A percentile compares a stretch with the other conserved stretches of the same genome.
Conservation (phyloP, 2,329 filamentous ascomycete species). For the Chaetomiaceae sp. region DNA sequence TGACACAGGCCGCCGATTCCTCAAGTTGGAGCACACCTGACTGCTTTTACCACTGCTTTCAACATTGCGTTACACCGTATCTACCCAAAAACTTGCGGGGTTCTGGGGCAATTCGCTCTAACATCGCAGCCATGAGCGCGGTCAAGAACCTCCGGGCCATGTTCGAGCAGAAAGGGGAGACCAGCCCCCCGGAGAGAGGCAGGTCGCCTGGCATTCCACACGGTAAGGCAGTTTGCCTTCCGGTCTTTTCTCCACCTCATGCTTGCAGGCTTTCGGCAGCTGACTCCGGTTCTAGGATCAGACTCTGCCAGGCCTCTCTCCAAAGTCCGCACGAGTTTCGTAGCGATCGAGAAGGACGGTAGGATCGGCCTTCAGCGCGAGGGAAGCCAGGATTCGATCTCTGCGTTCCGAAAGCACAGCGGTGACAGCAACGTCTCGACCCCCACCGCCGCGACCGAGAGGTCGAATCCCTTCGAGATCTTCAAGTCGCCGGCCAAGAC, state of each 20-base stretch:
- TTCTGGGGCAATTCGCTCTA: constrained; percentile 7
- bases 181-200: constrained; percentile 61
- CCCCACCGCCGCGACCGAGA: constrained; percentile 36
- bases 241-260: too few species aligned
- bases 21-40: too few species aligned
- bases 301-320: constrained; percentile 61
- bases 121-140: constrained; percentile 51
- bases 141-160: constrained; percentile 72
- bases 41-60: too few species aligned
- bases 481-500: constrained; percentile 29
- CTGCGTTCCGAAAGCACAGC: constrained; percentile 32
- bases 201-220: constrained; percentile 54
- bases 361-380: constrained; percentile 47
- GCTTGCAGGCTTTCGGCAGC: too few species aligned
- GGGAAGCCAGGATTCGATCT: constrained; percentile 38
- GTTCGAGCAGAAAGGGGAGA: constrained; percentile 67
- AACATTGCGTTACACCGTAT: too few species aligned
- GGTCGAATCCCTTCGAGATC: constrained; percentile 31
- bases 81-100: neutral
- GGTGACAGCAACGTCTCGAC: constrained; percentile 35
- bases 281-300: constrained; percentile 25
- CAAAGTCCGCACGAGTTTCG: constrained; percentile 69
- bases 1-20: too few species aligned
- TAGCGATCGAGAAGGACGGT: constrained; percentile 63
- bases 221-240: constrained; percentile 33